Evolutionary conservation across 441 rosid genomes (phyloP), one percentile per base, ranked within the genome.

Genomic region (Gossypium schwendimanii): DNA sequence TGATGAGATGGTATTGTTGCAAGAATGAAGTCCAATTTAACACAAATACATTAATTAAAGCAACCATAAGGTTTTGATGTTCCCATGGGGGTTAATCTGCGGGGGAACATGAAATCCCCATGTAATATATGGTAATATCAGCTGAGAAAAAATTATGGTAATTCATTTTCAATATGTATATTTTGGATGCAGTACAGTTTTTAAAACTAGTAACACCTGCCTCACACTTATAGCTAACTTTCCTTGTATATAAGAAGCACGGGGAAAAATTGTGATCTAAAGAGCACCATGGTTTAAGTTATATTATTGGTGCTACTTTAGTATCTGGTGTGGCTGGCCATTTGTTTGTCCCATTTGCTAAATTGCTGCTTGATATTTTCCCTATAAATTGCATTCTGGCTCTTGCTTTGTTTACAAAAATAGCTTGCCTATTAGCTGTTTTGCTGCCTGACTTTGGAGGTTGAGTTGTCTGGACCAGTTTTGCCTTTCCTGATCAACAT

Each of bases 371-470:
- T 54, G 6, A 2, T 18, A 17, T 20, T 31, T 55, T 18, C 33
- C 6, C 41, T 1, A 21, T 8, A 24, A 65, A 14, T 47, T 47
- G 41, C 55, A 45, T 41, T 8, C 1, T 47, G 21, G 9, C 15
- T 24, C 8, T 47, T 66, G 8, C n/a, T 8, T 62, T 9, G 9
- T 41, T 41, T 23, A 20, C 15, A 23, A 23, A 39, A 58, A 15
- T 57, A 57, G 74, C 3, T 41, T 71, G 10, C 9, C 45, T 14
- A 12, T 54, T 17, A 20, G 52, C 24, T 21, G 39, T 39, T 15
- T 70, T 58, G 57, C 55, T 20, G 24, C 39, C 74, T 53, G 20
- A 14, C 63, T 70, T 44, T 44, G 44, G 55, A 58, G 66, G 21
- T 9, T 71, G 44, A 6, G 39, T 58, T 44, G 20, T 58, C 21